Evolutionary conservation across 805 yeast genomes (phyloP), one percentile per base, ranked within the genome.

Genomic region (Sugiyamaella americana): DNA sequence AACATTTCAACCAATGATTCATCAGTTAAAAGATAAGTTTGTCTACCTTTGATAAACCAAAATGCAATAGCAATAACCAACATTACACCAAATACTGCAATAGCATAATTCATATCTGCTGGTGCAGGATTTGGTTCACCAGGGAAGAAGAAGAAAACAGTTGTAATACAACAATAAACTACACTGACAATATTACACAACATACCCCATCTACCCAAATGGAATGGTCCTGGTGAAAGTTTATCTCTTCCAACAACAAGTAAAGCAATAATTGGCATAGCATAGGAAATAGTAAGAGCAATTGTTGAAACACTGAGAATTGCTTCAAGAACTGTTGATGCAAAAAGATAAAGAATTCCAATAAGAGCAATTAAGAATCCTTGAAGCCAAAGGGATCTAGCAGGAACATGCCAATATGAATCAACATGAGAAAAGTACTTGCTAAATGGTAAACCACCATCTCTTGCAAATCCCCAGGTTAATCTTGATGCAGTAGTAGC

Each of bases 241-340:
- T 45, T 50, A 37, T 64, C 47, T 2, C 51, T 42, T 19, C 51
- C 48, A 21, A 43, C 43, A 3, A 51, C 37, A 38, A 47, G 26
- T n/a, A 47, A 24, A 1, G 48, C 51, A 8, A 38, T 44, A 37
- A 85, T 79, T 2, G 95, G 95, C 19, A 85, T 78, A 1, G 86
- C 80, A 49, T 86, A 82, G 0, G 93, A 87, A 16, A 83, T 69
- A 40, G 87, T 79, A 50, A 84, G 66, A 1, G 87, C 75, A n/a
- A 84, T 73, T 2, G 86, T 91, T 4, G 91, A 80, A n/a, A 88
- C 82, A 0, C 94, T 91, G 66, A 85, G 78, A 62, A 86, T 84
- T 2, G 93, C 88, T 62, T 82, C 84, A 63, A 85, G 82, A 0
- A 89, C 89, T 3, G 88, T 76, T 2, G 79, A 68, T 0, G 91